These are phyloP conservation scores for Geranium brycei DNA, from an alignment of 345 rosid genomes.

Conservation along the genomic window DNA sequence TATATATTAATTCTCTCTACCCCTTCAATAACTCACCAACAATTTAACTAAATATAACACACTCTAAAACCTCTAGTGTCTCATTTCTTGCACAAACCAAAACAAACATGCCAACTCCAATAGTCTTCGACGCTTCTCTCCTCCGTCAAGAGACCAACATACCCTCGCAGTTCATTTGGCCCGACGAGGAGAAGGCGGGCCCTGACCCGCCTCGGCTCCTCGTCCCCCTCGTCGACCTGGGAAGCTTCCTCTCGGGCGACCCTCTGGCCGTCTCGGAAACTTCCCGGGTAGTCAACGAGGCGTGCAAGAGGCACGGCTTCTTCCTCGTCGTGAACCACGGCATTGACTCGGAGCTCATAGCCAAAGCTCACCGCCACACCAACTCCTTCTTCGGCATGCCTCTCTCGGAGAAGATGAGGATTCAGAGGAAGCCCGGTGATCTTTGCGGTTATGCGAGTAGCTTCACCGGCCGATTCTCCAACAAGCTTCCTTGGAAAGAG, in stretches of 20 bases:
- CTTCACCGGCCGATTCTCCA: conserved; percentile 63
- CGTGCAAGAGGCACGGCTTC: conserved; percentile 70
- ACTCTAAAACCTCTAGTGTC: neutral
- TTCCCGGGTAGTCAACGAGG: conserved; percentile 37
- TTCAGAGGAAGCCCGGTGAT: conserved; percentile 52
- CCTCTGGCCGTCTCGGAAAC: conserved; percentile 27
- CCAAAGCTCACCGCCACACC: conserved; percentile 32
- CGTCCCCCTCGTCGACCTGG: conserved; percentile 57
- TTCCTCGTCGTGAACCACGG: conserved; percentile 70
- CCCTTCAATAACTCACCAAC: too few relatives aligned
- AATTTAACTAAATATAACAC: neutral
- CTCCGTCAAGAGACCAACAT: conserved; percentile 33
- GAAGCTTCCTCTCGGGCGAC: conserved; percentile 42
- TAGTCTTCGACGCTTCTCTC: conserved; percentile 45
- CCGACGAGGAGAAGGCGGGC: conserved; percentile 61
- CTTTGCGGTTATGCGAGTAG: conserved; percentile 74
- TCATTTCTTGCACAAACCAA: neutral
- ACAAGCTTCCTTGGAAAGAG: conserved; percentile 92
- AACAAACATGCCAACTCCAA: neutral
- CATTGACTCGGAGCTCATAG: conserved; percentile 35
- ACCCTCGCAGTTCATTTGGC: conserved; percentile 80
- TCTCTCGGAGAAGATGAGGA: conserved; percentile 42
- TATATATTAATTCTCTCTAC: too few relatives aligned
- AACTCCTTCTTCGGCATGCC: conserved; percentile 48
- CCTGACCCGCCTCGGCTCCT: conserved; percentile 30